A percentile compares a stretch with the other conserved stretches of the same genome.
These are phyloP conservation scores for Yamadazyma olivae DNA, from an alignment of 805 yeast species.

Conservation along the genomic window DNA sequence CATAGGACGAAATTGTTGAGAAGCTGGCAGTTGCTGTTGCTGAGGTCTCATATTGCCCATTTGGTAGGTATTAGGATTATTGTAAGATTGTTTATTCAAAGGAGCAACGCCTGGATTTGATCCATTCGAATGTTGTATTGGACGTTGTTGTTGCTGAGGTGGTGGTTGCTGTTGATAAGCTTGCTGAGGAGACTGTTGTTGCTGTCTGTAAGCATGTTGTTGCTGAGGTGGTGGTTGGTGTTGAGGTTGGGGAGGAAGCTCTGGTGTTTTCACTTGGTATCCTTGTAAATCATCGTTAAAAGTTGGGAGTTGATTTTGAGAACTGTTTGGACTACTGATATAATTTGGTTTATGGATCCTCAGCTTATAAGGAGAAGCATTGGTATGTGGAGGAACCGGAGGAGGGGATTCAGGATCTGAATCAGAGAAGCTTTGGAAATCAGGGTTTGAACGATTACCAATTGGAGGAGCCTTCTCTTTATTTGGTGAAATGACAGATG, in stretches of 20 bases:
- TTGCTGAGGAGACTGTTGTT: constrained; percentile 1
- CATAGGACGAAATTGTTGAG: constrained; percentile 9
- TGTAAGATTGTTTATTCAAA: constrained; percentile 7
- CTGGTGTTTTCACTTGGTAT: constrained; percentile 7
- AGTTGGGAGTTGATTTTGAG: constrained; percentile 22
- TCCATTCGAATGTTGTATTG: constrained; percentile 13
- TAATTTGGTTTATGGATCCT: constrained; percentile 24
- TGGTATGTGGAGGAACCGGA: constrained; percentile 21
- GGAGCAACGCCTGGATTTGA: constrained; percentile 2
- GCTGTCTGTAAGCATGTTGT: constrained; percentile 8
- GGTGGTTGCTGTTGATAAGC: constrained; percentile 8
- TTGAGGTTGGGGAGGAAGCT: constrained; percentile 5
- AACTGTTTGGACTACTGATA: constrained; percentile 29
- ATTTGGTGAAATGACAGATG: constrained; percentile 10
- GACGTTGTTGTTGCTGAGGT: constrained; percentile 18
- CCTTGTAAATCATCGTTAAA: constrained; percentile 12
- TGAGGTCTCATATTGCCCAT: constrained; percentile 3
- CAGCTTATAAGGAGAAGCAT: constrained; percentile 14
- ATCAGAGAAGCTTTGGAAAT: constrained; percentile 8
- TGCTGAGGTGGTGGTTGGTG: constrained; percentile 10
- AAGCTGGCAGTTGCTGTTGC: constrained; percentile 13
- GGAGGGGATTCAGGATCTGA: constrained; percentile 16
- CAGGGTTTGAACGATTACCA: constrained; percentile 1
- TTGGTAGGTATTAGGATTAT: constrained; percentile 9
- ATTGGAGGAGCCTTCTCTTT: constrained; percentile 2